Conservation (phyloP, 805 yeast genomes). For the Cyberlindnera bimundalis region DNA sequence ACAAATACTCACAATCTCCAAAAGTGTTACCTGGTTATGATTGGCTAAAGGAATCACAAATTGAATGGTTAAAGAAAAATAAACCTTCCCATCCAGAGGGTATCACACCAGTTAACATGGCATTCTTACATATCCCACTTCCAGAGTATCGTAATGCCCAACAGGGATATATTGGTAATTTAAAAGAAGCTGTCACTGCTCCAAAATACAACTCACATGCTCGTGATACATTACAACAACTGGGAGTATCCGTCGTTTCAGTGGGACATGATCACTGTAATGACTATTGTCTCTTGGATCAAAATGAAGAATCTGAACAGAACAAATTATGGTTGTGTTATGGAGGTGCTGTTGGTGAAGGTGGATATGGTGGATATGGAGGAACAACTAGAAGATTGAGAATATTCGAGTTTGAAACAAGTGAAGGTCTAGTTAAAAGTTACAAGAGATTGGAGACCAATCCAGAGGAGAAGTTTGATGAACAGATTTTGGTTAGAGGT, state of each 20-base stretch:
- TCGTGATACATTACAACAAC: slow-evolving; percentile 49
- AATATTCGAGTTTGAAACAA: slow-evolving; percentile 60
- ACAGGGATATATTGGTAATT: slow-evolving; percentile 53
- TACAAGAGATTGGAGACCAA: slow-evolving; percentile 73
- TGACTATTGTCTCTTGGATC: slow-evolving; percentile 67
- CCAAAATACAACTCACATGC: slow-evolving; percentile 71
- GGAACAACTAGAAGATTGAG: slow-evolving; percentile 81
- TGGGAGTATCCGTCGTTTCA: slow-evolving; percentile 70
- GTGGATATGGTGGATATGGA: slow-evolving; percentile 94
- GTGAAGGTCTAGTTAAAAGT: slow-evolving; percentile 40
- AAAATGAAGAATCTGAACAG: slow-evolving; percentile 34
- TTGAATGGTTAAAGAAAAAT: slow-evolving; percentile 47
- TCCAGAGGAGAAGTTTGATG: slow-evolving; percentile 43
- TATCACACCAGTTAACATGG: slow-evolving; percentile 61
- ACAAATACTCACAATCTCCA: slow-evolving; percentile 66
- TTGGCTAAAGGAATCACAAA: slow-evolving; percentile 71
- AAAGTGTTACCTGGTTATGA: slow-evolving; percentile 77
- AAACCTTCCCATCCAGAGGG: slow-evolving; percentile 28
- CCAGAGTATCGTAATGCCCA: slow-evolving; percentile 68
- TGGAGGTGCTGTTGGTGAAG: slow-evolving; percentile 93
- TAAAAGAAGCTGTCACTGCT: slow-evolving; percentile 74
- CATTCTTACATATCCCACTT: slow-evolving; percentile 91
- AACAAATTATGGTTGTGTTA: slow-evolving; percentile 74
- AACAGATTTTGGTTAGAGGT: slow-evolving; percentile 35
- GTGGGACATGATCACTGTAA: slow-evolving; percentile 97